Conservation (phyloP, 1,139 yeast genomes). For the Hemisphaericaspora xylofermentans region DNA sequence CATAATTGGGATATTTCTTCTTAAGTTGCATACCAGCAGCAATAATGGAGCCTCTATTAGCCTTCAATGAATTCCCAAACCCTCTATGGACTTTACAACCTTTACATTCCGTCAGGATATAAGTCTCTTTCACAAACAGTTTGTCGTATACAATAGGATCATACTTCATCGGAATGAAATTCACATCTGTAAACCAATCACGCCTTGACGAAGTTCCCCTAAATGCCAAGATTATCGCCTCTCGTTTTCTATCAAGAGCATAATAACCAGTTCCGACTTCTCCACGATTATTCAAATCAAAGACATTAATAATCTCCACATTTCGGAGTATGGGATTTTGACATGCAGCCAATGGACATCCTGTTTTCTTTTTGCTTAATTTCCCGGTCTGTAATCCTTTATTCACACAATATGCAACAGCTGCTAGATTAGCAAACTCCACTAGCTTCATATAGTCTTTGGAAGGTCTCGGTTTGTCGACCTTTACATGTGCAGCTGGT, state of each 20-base stretch:
- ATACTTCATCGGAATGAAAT: slow-evolving; percentile 40
- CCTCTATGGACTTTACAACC: slow-evolving; percentile 63
- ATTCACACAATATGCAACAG: slow-evolving; percentile 40
- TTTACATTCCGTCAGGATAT: slow-evolving; percentile 31
- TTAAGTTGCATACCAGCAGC: slow-evolving; percentile 31
- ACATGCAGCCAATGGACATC: slow-evolving; percentile 26
- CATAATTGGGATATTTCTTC: slow-evolving; percentile 43
- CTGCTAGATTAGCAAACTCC: slow-evolving; percentile 35
- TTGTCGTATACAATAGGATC: slow-evolving; percentile 28
- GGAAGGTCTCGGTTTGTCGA: slow-evolving; percentile 2
- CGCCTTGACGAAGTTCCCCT: slow-evolving; percentile 58
- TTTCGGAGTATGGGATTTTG: slow-evolving; percentile 18
- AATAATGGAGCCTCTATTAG: slow-evolving; percentile 37
- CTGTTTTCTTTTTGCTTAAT: slow-evolving; percentile 18
- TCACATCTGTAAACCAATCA: slow-evolving; percentile 59
- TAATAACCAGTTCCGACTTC: slow-evolving; percentile 55
- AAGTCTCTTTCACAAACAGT: slow-evolving; percentile 11
- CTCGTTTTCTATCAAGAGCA: slow-evolving; percentile 38
- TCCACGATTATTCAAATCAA: slow-evolving; percentile 39
- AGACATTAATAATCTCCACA: slow-evolving; percentile 33
- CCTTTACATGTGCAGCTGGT: background rate
- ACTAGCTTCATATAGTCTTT: slow-evolving; percentile 29
- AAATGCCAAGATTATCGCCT: slow-evolving; percentile 43
- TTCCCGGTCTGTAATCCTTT: slow-evolving; percentile 29
- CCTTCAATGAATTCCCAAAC: slow-evolving; percentile 43